phyloP scores from a whole-genome alignment of 352 stramenopile species.

The Aphanomyces euteiches region DNA sequence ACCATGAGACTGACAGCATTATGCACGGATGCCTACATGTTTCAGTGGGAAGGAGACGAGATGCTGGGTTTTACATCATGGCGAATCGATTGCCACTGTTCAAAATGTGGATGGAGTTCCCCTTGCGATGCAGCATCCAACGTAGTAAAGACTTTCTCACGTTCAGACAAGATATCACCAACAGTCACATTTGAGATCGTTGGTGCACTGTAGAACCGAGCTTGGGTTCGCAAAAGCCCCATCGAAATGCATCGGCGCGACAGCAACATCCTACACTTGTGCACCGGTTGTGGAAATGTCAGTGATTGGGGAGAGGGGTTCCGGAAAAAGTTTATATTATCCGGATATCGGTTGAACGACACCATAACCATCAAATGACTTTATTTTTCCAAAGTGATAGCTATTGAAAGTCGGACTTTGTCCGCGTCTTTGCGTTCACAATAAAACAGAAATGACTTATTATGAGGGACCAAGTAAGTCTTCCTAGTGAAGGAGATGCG shows the following conservation, averaged over 20 bases:
- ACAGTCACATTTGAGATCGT: slow-evolving; percentile 14
- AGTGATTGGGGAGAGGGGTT: background rate
- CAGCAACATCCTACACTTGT: background rate
- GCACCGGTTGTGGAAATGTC: background rate
- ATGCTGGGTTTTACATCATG: slow-evolving; percentile 19
- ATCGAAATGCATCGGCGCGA: background rate
- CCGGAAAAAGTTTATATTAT: background rate
- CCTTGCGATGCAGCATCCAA: slow-evolving; percentile 2
- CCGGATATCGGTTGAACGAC: slow-evolving; percentile 2
- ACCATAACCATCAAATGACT: background rate
- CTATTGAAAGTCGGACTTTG: too few relatives aligned
- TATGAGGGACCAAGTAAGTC: too few relatives aligned
- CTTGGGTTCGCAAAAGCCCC: slow-evolving; percentile 11
- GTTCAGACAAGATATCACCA: slow-evolving; percentile 13
- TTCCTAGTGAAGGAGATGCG: too few relatives aligned
- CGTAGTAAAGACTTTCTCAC: slow-evolving; percentile 24
- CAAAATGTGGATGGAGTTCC: slow-evolving; percentile 24
- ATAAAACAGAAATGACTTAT: too few relatives aligned
- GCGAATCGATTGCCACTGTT: slow-evolving; percentile 22
- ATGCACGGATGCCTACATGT: slow-evolving; percentile 64
- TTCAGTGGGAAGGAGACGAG: background rate
- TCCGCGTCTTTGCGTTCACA: too few relatives aligned
- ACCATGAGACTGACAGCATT: slow-evolving; percentile 73
- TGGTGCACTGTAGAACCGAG: slow-evolving; percentile 17
- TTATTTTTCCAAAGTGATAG: too few relatives aligned